phyloP scores from a whole-genome alignment of 208 protist genomes.

The Tritrichomonas musculus region DNA sequence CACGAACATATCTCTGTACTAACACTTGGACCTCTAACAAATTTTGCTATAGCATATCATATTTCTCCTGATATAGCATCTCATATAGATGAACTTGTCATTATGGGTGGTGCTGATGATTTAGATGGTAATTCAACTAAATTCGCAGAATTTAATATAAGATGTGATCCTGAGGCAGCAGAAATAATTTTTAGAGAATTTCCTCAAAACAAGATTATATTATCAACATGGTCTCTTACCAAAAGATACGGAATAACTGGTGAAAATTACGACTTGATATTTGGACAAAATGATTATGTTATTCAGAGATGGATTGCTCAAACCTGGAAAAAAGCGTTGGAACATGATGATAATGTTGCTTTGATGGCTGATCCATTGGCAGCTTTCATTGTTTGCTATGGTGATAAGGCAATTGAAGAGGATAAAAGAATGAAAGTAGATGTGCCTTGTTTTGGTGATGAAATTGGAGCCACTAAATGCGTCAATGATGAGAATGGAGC shows the following conservation, averaged over 20 bases:
- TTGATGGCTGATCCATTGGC: background rate
- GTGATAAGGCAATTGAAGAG: background rate
- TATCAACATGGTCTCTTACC: background rate
- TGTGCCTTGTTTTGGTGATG: background rate
- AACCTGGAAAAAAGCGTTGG: background rate
- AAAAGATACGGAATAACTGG: background rate
- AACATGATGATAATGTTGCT: background rate
- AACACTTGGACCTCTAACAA: background rate
- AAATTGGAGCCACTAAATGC: background rate
- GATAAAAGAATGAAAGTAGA: no score
- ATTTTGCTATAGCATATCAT: background rate
- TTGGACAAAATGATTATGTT: background rate
- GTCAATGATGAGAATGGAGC: background rate
- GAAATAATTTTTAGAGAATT: background rate
- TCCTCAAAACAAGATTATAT: background rate
- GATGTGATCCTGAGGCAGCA: background rate
- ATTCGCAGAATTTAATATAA: background rate
- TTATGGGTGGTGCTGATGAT: slow-evolving; percentile 5
- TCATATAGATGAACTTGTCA: background rate
- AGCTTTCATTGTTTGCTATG: background rate
- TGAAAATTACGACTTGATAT: background rate
- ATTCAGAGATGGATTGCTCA: background rate
- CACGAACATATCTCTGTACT: background rate
- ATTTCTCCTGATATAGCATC: background rate
- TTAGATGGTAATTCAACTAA: background rate